phyloP scores from a whole-genome alignment of 2,329 filamentous ascomycete genomes.

The Aureobasidium sp. region DNA sequence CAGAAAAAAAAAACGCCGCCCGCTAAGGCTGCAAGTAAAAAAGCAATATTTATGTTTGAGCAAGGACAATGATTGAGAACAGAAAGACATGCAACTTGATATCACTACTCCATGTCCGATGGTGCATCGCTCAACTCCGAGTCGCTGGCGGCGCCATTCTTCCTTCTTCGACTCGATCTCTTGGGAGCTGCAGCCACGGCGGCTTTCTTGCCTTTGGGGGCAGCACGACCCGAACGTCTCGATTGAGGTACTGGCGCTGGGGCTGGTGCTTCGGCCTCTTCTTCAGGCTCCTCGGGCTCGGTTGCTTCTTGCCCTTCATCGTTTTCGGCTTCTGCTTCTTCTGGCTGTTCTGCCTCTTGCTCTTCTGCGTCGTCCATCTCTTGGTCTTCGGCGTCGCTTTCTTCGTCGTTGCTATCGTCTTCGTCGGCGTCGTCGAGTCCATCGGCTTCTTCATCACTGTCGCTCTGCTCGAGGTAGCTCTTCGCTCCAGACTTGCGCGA shows the following conservation, averaged over 20 bases:
- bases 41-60: neutral
- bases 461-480: constrained; percentile 41
- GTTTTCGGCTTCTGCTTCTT: constrained; percentile 16
- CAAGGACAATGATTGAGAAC: neutral
- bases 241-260: neutral
- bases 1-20: neutral
- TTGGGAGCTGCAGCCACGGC: neutral
- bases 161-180: constrained; percentile 21
- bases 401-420: constrained; percentile 16
- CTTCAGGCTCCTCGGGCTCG: neutral
- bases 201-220: constrained; percentile 12
- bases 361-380: constrained; percentile 3
- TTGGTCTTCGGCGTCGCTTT: constrained; percentile 14
- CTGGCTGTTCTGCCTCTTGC: constrained; percentile 9
- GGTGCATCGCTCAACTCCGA: constrained; percentile 24
- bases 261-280: neutral
- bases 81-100: neutral
- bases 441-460: constrained; percentile 23
- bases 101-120: constrained; percentile 20
- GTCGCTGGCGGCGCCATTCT: constrained; percentile 22
- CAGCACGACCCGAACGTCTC: neutral
- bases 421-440: constrained; percentile 6
- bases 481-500: constrained; percentile 32
- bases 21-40: neutral
- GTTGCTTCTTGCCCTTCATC: constrained; percentile 18